phyloP scores from a whole-genome alignment of 352 stramenopile species.

The Peronosclerospora sorghi region DNA sequence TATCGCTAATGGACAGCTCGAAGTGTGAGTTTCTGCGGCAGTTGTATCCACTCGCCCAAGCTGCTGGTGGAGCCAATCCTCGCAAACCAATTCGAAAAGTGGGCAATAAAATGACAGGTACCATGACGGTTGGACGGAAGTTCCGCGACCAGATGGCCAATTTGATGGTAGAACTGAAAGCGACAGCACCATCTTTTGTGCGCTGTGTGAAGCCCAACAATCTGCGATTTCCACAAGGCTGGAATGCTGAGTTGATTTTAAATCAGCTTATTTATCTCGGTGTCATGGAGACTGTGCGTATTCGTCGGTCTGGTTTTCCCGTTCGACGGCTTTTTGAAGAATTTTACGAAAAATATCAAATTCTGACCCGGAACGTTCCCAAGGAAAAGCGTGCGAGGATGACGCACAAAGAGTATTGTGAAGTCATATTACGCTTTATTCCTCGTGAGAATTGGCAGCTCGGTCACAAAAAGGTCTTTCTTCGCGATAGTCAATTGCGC shows the following conservation, averaged over 20 bases:
- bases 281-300: slow-evolving; percentile 86
- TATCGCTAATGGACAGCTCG: slow-evolving; percentile 81
- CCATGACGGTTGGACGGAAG: slow-evolving; percentile 83
- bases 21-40: slow-evolving; percentile 69
- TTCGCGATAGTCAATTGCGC: slow-evolving; percentile 74
- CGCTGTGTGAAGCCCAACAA: slow-evolving; percentile 91
- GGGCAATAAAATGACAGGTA: slow-evolving; percentile 84
- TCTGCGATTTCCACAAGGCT: slow-evolving; percentile 73
- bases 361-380: slow-evolving; percentile 61
- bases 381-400: slow-evolving; percentile 38
- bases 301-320: slow-evolving; percentile 79
- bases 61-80: slow-evolving; percentile 27
- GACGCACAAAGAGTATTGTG: slow-evolving; percentile 72
- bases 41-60: slow-evolving; percentile 52
- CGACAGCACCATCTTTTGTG: slow-evolving; percentile 81
- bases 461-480: slow-evolving; percentile 83
- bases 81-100: slow-evolving; percentile 62
- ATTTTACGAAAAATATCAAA: slow-evolving; percentile 84
- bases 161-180: slow-evolving; percentile 77
- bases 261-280: slow-evolving; percentile 86
- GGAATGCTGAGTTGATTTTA: slow-evolving; percentile 78
- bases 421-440: slow-evolving; percentile 73
- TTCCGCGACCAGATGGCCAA: slow-evolving; percentile 86
- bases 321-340: slow-evolving; percentile 79
- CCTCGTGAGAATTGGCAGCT: slow-evolving; percentile 82